Evolutionary conservation across 2,329 filamentous ascomycete species (phyloP).

Genomic region (Monascus ruber): DNA sequence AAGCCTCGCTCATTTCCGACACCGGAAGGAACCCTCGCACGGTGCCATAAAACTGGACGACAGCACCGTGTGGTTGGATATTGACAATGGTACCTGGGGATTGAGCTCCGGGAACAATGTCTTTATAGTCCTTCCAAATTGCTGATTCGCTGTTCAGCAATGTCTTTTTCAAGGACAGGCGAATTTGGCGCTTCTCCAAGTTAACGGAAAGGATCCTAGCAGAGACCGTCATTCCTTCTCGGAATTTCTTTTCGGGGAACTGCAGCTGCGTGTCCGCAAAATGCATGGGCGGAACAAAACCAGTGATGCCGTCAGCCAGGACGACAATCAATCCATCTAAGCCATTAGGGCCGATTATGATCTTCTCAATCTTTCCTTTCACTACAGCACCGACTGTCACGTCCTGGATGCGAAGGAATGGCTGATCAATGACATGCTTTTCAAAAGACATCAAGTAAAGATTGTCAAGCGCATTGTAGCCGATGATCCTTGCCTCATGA

Average conservation of each 20-base stretch:
- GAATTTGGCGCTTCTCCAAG: constrained; percentile 61
- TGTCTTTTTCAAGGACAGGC: constrained; percentile 87
- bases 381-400: constrained; percentile 70
- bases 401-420: constrained; percentile 86
- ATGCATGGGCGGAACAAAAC: constrained; percentile 80
- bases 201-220: constrained; percentile 76
- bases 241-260: constrained; percentile 93
- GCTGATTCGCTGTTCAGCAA: constrained; percentile 77
- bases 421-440: constrained; percentile 68
- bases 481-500: constrained; percentile 71
- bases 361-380: constrained; percentile 71
- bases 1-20: constrained; percentile 96
- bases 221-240: constrained; percentile 73
- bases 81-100: constrained; percentile 80
- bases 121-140: constrained; percentile 68
- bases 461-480: constrained; percentile 79
- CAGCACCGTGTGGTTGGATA: constrained; percentile 64
- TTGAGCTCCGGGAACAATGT: constrained; percentile 62
- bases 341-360: constrained; percentile 67
- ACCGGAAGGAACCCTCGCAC: constrained; percentile 82
- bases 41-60: constrained; percentile 82
- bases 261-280: constrained; percentile 78
- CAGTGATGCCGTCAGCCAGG: constrained; percentile 74
- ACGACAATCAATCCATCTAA: constrained; percentile 72
- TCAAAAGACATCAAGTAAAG: constrained; percentile 78